Percentiles rank a stretch among this genome's conserved stretches.
phyloP scores from a whole-genome alignment of 306 rosid genomes.

The Ormosia semicastrata region DNA sequence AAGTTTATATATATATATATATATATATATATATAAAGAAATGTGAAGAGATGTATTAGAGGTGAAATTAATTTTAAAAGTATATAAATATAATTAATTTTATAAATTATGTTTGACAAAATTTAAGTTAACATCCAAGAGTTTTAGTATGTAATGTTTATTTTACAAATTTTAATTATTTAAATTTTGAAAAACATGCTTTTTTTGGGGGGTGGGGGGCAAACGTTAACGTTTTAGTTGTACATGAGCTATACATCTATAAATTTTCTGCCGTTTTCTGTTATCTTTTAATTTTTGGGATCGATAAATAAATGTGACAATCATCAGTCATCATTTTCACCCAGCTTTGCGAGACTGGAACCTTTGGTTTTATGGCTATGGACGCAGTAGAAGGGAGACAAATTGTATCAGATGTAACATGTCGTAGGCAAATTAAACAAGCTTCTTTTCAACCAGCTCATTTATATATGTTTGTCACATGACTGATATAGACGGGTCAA shows the following conservation, averaged over 20 bases:
- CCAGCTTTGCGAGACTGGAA: background rate
- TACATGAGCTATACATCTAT: background rate
- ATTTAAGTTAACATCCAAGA: no score
- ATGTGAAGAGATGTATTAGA: background rate
- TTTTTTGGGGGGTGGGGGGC: no score
- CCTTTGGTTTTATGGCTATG: background rate
- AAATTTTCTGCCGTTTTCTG: background rate
- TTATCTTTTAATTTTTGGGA: background rate
- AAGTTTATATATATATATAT: no score
- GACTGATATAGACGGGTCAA: slow-evolving; percentile 36
- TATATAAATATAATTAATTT: no score
- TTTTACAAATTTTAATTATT: no score
- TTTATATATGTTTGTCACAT: slow-evolving; percentile 12
- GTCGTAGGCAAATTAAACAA: slow-evolving; percentile 8
- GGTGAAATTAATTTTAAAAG: no score
- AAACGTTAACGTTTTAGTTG: no score
- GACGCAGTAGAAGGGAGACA: slow-evolving; percentile 10
- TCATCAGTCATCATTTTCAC: background rate
- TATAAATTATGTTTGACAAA: no score
- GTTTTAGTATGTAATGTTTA: no score
- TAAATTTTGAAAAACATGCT: no score
- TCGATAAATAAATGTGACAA: background rate
- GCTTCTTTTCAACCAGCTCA: slow-evolving; percentile 25
- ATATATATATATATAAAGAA: background rate
- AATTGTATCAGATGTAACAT: slow-evolving; percentile 23